Evolutionary conservation across 2,329 filamentous ascomycete genomes (phyloP), one percentile per base, ranked within the genome.

Genomic region (Penicillium sp.): DNA sequence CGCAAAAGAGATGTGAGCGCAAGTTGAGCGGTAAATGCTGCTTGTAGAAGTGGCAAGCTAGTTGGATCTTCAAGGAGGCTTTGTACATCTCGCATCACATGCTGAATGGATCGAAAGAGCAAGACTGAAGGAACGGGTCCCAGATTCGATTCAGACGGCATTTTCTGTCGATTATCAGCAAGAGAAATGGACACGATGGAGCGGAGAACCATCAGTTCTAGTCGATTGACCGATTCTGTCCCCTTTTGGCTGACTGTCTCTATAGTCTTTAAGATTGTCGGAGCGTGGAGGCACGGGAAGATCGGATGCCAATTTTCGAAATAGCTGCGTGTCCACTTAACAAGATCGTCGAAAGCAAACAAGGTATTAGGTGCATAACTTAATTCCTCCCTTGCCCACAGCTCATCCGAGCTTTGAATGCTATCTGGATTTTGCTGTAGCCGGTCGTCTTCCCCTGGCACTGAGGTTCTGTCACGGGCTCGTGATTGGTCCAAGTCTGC

Each of bases 221-320:
- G 67, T 17, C 67, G 61, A n/a, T 61, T 63, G 0, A 76, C 51
- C 3, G 67, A 61, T 2, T 63, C 55, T 1, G 70, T 53, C 0
- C 75, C 74, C 12, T 61, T 56, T 3, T 66, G 63, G n/a, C 77
- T 72, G 8, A 78, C 61, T 19, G 68, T 67, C 56, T 83, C 79
- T 43, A 84, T 75, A 1, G 74, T 65, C 16, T 73, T 70, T 2
- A 84, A 69, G 2, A 84, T 69, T 4, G 77, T 75, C 1, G 82
- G 81, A 0, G 80, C 83, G 59, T 83, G 80, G 5, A 85, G 70
- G 51, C 83, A 84, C 0, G 83, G 83, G 40, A 83, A 79, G 2
- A 81, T 74, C 0, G 80, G 78, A 59, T 85, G 83, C 83, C 83
- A 85, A 16, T 79, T 76, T 25, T 83, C 76, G 57, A 85, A 85